These are phyloP conservation scores for Cynara cardunculus DNA, from an alignment of 129 eudicot genomes.

Conservation along the genomic window DNA sequence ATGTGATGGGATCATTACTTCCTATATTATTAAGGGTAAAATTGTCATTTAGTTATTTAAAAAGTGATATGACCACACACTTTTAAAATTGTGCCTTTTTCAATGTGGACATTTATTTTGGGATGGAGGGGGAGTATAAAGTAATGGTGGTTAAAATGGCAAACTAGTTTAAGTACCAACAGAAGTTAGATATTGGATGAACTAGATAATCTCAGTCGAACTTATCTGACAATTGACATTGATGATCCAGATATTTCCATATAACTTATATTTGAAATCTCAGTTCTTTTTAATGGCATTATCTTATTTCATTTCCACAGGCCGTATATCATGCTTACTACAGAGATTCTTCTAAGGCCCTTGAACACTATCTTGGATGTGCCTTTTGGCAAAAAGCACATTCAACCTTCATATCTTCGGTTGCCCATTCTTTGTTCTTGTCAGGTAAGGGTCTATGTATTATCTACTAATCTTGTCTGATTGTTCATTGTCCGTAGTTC, in stretches of 20 bases:
- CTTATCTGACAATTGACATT: not conserved
- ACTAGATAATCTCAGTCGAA: not conserved
- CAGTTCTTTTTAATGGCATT: not conserved
- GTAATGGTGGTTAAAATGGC: conserved; percentile 5
- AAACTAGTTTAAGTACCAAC: not conserved
- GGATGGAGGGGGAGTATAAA: not conserved
- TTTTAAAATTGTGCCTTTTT: not conserved
- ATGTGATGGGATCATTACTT: not conserved
- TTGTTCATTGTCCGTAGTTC: not conserved
- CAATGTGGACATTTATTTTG: not conserved
- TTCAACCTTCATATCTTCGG: conserved; percentile 61
- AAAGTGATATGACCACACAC: not conserved
- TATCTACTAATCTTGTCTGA: not conserved
- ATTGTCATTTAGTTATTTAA: not conserved
- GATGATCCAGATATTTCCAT: not conserved
- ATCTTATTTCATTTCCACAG: conserved; percentile 38
- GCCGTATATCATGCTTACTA: conserved; percentile 66
- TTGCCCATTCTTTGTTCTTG: conserved; percentile 73
- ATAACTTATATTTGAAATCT: not conserved
- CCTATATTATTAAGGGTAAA: not conserved
- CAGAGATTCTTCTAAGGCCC: conserved; percentile 66
- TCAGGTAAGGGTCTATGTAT: conserved; percentile 50
- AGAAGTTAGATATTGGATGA: not conserved
- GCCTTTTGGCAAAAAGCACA: conserved; percentile 93
- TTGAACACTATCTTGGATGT: conserved; percentile 79